Conservation (phyloP, 257 asterid species). For the Anisodus tanguticus region DNA sequence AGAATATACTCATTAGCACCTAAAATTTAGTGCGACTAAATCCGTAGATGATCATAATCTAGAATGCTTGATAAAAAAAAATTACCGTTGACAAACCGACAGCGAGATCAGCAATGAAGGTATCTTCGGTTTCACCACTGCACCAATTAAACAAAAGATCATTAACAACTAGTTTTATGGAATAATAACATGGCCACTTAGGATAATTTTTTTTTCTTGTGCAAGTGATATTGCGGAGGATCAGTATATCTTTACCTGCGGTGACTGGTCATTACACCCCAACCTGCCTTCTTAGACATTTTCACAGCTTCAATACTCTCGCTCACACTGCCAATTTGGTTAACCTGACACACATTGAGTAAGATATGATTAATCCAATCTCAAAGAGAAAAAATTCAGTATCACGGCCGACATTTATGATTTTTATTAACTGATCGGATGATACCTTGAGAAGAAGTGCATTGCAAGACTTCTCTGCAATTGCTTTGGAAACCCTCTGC, state of each 20-base stretch:
- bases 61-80: not conserved
- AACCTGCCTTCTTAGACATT: slow-evolving; percentile 96
- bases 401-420: not conserved
- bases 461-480: slow-evolving; percentile 87
- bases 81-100: slow-evolving; percentile 94
- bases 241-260: slow-evolving; percentile 60
- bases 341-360: slow-evolving; percentile 57
- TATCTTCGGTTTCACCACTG: slow-evolving; percentile 99
- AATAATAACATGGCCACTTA: too few species aligned
- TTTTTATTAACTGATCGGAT: not conserved
- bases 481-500: slow-evolving; percentile 96
- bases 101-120: slow-evolving; percentile 97
- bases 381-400: not conserved
- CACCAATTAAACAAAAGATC: slow-evolving; percentile 6
- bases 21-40: slow-evolving; percentile 8
- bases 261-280: slow-evolving; percentile 99
- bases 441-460: slow-evolving; percentile 96
- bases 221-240: not conserved
- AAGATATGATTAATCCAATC: not conserved
- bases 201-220: not conserved
- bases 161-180: not conserved
- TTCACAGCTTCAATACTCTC: slow-evolving; percentile 96
- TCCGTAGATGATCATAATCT: not conserved
- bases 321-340: slow-evolving; percentile 97
- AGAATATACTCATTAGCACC: not conserved